A percentile compares a stretch with the other conserved stretches of the same genome.
Conservation (phyloP, 495 filamentous ascomycete species). For the Penicillium mononematosum region DNA sequence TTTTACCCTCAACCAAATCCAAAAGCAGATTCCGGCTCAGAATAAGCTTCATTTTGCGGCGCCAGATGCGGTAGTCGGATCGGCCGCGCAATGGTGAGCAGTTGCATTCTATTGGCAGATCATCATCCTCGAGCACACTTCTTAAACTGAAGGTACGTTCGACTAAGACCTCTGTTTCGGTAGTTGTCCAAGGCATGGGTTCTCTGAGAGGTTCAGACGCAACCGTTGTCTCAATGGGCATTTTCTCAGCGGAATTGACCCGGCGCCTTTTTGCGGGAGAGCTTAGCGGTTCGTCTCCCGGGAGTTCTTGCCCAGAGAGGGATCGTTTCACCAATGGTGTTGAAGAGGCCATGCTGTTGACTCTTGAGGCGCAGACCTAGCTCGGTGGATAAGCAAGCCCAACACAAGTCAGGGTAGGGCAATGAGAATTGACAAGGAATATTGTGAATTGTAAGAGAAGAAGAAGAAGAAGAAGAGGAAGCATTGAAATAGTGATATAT, state of each 20-base stretch:
- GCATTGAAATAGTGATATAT: not conserved
- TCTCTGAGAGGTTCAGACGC: not conserved
- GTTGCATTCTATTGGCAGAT: not conserved
- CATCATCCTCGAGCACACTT: not conserved
- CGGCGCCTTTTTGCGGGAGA: slow-evolving; percentile 11
- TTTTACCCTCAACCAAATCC: slow-evolving; percentile 1
- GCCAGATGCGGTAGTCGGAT: slow-evolving; percentile 4
- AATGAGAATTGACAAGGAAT: not conserved
- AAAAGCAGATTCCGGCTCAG: not conserved
- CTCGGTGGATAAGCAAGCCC: not conserved
- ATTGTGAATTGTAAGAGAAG: not conserved
- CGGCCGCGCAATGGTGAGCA: slow-evolving; percentile 6
- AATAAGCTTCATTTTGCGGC: not conserved
- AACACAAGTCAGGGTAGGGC: not conserved
- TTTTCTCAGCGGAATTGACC: not conserved
- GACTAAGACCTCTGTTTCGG: not conserved
- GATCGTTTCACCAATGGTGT: not conserved
- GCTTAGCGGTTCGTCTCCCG: not conserved
- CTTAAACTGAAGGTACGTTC: slow-evolving; percentile 2
- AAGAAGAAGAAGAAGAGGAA: slow-evolving; percentile 1
- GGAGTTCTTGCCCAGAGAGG: not conserved
- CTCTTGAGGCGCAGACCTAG: not conserved
- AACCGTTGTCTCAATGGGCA: not conserved
- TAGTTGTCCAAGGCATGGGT: not conserved
- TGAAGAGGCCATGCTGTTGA: slow-evolving; percentile 2